A percentile compares a stretch with the other conserved stretches of the same genome.
Evolutionary conservation across 805 yeast genomes (phyloP).

Genomic region (Saturnispora mendoncae): DNA sequence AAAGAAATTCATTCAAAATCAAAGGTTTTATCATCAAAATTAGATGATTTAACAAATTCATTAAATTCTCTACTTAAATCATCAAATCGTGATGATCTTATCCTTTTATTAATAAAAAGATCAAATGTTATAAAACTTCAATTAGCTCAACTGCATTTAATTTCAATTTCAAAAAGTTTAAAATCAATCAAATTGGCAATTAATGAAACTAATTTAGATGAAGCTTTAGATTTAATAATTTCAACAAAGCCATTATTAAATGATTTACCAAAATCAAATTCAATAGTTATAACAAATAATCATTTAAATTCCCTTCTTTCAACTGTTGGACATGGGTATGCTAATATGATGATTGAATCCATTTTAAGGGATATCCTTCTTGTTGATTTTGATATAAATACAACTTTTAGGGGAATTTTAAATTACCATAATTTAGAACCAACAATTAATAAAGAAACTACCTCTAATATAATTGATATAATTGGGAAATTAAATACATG

Average conservation of each 20-base stretch:
- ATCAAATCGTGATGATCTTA: slow-evolving; percentile 51
- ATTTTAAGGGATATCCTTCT: slow-evolving; percentile 3
- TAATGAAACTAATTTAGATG: slow-evolving; percentile 3
- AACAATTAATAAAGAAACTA: neutral
- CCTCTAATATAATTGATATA: neutral
- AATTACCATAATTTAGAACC: neutral
- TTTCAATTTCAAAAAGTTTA: slow-evolving; percentile 3
- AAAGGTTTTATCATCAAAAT: slow-evolving; percentile 37
- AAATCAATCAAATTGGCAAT: slow-evolving; percentile 4
- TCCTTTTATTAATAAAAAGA: slow-evolving; percentile 52
- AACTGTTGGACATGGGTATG: slow-evolving; percentile 6
- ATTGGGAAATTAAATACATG: neutral
- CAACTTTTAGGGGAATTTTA: neutral
- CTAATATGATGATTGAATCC: slow-evolving; percentile 3
- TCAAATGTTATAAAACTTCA: slow-evolving; percentile 31
- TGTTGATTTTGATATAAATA: neutral
- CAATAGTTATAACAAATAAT: neutral
- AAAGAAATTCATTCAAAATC: slow-evolving; percentile 53
- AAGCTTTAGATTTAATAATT: slow-evolving; percentile 2
- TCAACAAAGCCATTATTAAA: slow-evolving; percentile 1
- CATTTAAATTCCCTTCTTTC: neutral
- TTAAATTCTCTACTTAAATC: slow-evolving; percentile 40
- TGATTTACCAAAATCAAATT: slow-evolving; percentile 4
- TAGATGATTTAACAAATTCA: slow-evolving; percentile 38
- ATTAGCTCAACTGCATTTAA: slow-evolving; percentile 4